phyloP scores from a whole-genome alignment of 805 yeast genomes.

The Nakazawaea wickerhamii region DNA sequence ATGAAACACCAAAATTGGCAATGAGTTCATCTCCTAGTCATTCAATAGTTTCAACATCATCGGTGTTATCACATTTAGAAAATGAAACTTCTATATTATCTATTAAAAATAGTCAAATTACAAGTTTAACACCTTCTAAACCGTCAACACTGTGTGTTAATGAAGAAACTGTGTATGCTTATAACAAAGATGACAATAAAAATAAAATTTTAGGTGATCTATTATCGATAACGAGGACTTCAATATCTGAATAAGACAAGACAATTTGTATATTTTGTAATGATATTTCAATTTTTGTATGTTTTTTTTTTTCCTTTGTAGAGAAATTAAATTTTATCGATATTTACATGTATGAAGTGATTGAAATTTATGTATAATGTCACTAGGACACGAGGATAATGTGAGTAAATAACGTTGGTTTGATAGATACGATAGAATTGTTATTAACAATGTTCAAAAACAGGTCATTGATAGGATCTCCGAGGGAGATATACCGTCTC shows the following conservation, averaged over 20 bases:
- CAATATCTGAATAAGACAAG: too few species aligned
- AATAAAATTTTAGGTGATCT: too few species aligned
- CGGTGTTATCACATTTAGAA: background rate
- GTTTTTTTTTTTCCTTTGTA: background rate
- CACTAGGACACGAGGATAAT: conserved; percentile 10
- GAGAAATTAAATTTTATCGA: background rate
- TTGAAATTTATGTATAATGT: background rate
- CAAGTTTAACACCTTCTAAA: conserved; percentile 2
- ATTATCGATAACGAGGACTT: background rate
- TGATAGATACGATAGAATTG: background rate
- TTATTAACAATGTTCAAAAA: background rate
- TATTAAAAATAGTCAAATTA: background rate
- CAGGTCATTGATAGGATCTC: conserved; percentile 14
- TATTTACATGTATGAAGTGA: background rate
- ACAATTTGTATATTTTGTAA: too few species aligned
- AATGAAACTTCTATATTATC: conserved; percentile 2
- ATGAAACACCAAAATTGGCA: background rate
- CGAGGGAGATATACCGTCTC: conserved; percentile 6
- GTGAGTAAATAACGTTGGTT: background rate
- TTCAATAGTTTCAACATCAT: background rate
- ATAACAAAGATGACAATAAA: background rate
- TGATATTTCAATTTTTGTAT: too few species aligned
- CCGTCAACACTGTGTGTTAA: conserved; percentile 4
- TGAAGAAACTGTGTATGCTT: conserved; percentile 7
- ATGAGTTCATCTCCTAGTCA: background rate